A percentile compares a stretch with the other conserved stretches of the same genome.
phyloP scores from a whole-genome alignment of 2,329 filamentous ascomycete genomes.

The Fusarium coicis region DNA sequence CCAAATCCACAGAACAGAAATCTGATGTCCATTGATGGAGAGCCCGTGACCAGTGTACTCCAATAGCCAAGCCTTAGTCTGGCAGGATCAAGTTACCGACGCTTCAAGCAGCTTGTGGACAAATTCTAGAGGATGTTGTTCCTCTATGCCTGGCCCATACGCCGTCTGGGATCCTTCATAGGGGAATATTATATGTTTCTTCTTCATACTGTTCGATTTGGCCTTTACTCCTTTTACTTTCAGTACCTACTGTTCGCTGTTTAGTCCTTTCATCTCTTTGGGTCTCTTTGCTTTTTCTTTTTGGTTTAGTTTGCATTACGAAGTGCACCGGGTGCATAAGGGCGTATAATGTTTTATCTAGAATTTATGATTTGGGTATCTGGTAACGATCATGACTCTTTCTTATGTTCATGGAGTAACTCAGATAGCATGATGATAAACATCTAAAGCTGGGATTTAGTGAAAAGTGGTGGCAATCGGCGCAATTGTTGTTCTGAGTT shows the following conservation, averaged over 20 bases:
- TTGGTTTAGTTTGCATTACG: neutral
- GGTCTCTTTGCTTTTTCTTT: neutral
- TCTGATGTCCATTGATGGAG: neutral
- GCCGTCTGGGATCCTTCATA: neutral
- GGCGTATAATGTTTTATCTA: conserved; percentile 28
- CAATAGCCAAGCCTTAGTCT: neutral
- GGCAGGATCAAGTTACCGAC: neutral
- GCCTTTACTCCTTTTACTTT: neutral
- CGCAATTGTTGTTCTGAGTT: conserved; percentile 20
- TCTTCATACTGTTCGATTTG: neutral
- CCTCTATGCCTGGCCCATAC: neutral
- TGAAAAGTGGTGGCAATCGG: conserved; percentile 17
- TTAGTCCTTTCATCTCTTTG: neutral
- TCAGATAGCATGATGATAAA: conserved; percentile 30
- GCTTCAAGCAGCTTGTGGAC: neutral
- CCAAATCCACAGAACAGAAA: conserved; percentile 5
- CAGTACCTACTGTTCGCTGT: neutral
- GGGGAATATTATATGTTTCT: neutral
- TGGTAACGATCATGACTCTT: conserved; percentile 34
- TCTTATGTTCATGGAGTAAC: conserved; percentile 19
- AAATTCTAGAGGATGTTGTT: neutral
- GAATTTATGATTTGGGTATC: conserved; percentile 17
- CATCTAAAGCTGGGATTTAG: conserved; percentile 34
- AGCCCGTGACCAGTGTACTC: neutral
- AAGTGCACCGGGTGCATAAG: conserved; percentile 18